Conservation (phyloP, 345 rosid genomes). For the Turnera subulata region DNA sequence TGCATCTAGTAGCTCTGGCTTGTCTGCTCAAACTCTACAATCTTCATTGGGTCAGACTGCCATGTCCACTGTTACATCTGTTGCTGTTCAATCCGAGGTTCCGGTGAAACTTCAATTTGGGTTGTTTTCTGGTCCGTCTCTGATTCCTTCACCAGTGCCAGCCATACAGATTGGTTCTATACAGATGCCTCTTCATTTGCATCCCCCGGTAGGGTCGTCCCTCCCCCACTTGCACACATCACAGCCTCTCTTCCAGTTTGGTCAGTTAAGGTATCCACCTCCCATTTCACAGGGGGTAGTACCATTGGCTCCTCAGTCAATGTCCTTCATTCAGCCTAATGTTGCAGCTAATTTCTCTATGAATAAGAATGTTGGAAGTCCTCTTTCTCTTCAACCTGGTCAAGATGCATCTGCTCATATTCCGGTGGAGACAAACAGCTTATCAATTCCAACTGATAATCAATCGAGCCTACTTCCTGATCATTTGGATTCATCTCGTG, state of each 20-base stretch:
- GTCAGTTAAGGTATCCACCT: slow-evolving; percentile 78
- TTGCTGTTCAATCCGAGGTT: slow-evolving; percentile 48
- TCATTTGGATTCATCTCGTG: slow-evolving; percentile 44
- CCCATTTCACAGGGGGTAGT: slow-evolving; percentile 70
- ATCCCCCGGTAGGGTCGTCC: slow-evolving; percentile 66
- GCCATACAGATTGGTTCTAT: slow-evolving; percentile 99
- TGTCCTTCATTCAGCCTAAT: slow-evolving; percentile 52
- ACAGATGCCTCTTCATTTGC: slow-evolving; percentile 97
- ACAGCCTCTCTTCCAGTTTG: slow-evolving; percentile 86
- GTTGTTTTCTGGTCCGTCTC: slow-evolving; percentile 84
- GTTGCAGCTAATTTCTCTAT: slow-evolving; percentile 37
- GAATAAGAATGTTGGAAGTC: slow-evolving; percentile 49
- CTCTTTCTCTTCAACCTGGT: slow-evolving; percentile 40
- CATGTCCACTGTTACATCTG: slow-evolving; percentile 33
- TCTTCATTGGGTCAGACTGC: slow-evolving; percentile 47
- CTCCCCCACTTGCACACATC: slow-evolving; percentile 56
- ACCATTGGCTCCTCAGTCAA: slow-evolving; percentile 56
- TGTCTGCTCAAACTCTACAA: slow-evolving; percentile 30
- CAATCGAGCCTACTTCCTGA: slow-evolving; percentile 43
- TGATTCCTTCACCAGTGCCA: slow-evolving; percentile 89
- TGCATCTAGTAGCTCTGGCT: slow-evolving; percentile 31
- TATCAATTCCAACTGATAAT: slow-evolving; percentile 34
- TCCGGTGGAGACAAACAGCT: slow-evolving; percentile 28
- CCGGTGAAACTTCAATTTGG: slow-evolving; percentile 92
- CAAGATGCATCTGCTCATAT: slow-evolving; percentile 35